These are phyloP conservation scores for Westerdykella ornata DNA, from an alignment of 2,329 filamentous ascomycete genomes.

Conservation along the genomic window DNA sequence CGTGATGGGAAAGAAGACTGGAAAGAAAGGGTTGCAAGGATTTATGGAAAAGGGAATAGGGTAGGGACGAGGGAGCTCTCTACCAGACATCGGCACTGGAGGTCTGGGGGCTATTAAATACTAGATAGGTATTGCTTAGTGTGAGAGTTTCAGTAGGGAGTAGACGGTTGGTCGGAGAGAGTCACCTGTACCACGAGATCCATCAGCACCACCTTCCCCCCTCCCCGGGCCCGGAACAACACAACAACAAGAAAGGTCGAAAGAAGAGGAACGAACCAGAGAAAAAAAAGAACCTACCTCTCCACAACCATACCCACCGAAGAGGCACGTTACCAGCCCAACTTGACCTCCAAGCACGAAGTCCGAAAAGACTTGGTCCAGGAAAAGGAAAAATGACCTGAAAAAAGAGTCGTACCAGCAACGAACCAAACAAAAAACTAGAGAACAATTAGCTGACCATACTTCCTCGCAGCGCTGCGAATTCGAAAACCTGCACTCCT, in stretches of 20 bases:
- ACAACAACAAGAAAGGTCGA: background rate
- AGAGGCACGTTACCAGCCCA: background rate
- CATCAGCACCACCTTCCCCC: too few relatives aligned
- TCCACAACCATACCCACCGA: too few relatives aligned
- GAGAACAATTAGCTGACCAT: constrained; percentile 3
- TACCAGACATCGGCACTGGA: background rate
- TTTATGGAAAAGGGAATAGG: background rate
- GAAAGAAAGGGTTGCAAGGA: background rate
- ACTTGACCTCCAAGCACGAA: too few relatives aligned
- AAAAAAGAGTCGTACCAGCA: background rate
- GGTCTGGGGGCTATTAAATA: too few relatives aligned
- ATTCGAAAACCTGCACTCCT: constrained; percentile 28
- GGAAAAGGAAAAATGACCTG: background rate
- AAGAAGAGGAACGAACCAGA: background rate
- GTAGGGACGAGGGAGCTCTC: too few relatives aligned
- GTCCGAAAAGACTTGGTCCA: too few relatives aligned
- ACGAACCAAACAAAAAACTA: too few relatives aligned
- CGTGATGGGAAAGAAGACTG: background rate
- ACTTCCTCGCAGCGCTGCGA: constrained; percentile 15
- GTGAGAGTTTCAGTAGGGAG: too few relatives aligned
- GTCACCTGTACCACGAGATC: too few relatives aligned
- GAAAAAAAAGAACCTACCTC: background rate
- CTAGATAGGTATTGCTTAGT: too few relatives aligned
- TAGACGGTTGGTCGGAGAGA: too few relatives aligned
- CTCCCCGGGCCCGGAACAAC: too few relatives aligned